phyloP scores from a whole-genome alignment of 2,329 filamentous ascomycete species.

The Colletotrichum gigasporum region DNA sequence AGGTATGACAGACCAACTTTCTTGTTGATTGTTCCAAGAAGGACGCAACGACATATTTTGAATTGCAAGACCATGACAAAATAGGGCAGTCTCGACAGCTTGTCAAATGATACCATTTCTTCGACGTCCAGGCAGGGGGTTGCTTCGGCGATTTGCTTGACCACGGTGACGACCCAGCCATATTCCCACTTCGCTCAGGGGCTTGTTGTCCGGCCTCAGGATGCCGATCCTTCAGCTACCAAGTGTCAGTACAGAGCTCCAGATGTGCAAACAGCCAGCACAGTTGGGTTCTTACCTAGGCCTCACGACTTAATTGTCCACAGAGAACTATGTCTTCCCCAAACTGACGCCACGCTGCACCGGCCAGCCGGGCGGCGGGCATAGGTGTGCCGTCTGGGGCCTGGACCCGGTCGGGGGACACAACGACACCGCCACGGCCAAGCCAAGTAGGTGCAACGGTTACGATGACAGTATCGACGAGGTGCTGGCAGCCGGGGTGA shows the following conservation, averaged over 20 bases:
- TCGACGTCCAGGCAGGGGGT: not conserved
- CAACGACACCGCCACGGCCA: constrained; percentile 82
- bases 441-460: constrained; percentile 92
- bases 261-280: not conserved
- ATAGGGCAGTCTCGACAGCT: constrained; percentile 1
- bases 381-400: constrained; percentile 60
- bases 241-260: not conserved
- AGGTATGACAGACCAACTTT: constrained; percentile 27
- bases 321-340: constrained; percentile 87
- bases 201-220: not conserved
- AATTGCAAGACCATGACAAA: constrained; percentile 6
- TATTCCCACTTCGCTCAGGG: not conserved
- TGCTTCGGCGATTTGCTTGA: constrained; percentile 5
- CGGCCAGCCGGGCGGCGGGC: constrained; percentile 71
- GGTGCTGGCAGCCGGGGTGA: constrained; percentile 63
- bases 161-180: constrained; percentile 1
- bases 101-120: constrained; percentile 15
- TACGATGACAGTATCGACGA: constrained; percentile 83
- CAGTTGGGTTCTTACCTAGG: constrained; percentile 3
- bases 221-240: not conserved
- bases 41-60: not conserved
- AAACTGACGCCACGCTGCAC: constrained; percentile 79
- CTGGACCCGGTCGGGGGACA: constrained; percentile 71
- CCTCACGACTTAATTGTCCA: constrained; percentile 61
- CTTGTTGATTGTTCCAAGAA: constrained; percentile 2